Evolutionary conservation across 1,139 yeast genomes (phyloP), one percentile per base, ranked within the genome.

Genomic region (Blastobotrys aristatus): DNA sequence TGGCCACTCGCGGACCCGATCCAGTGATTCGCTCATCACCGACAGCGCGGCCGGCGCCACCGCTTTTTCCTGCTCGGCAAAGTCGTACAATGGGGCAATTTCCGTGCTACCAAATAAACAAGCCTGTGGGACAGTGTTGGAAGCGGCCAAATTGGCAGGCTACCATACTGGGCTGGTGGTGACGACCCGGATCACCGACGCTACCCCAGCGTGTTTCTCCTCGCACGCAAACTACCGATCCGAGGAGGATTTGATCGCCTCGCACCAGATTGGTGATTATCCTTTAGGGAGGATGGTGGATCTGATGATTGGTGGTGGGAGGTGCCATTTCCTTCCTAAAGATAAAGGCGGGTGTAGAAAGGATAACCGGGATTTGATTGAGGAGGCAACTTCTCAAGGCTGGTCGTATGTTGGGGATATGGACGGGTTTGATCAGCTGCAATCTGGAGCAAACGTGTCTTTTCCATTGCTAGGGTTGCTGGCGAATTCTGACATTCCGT

Each of bases 1-100:
- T 47, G 96, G 96, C 20, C 73, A 82, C 35, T 81, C 92, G 4
- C 75, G 95, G 56, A 88, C 96, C 0, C 72, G 86, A 52, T 84
- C 95, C 13, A 75, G 78, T 31, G 71, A 74, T 50, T 83, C 92
- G 1, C 70, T 84, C 55, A 76, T 88, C 52, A 88, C 96, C 0
- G 96, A 88, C 64, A 84, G 94, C 26, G 96, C 96, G 10, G 96
- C 96, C 2, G 96, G 96, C 16, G 96, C 96, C 20, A 87, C 95
- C 11, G 96, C 95, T 0, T 88, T 85, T 61, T 73, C 94, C 0
- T 84, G 95, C 62, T 90, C 80, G 6, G 58, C 79, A 57, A 88
- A 88, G 68, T 70, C 89, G 11, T 86, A 85, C 66, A 88, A 88
- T 62, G 90, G 89, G 6, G 96, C 92, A 13, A 83, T 87, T 60